Base-by-base conservation (phyloP, 2,329 filamentous ascomycete genomes). In the Hypoxylon sp. region DNA sequence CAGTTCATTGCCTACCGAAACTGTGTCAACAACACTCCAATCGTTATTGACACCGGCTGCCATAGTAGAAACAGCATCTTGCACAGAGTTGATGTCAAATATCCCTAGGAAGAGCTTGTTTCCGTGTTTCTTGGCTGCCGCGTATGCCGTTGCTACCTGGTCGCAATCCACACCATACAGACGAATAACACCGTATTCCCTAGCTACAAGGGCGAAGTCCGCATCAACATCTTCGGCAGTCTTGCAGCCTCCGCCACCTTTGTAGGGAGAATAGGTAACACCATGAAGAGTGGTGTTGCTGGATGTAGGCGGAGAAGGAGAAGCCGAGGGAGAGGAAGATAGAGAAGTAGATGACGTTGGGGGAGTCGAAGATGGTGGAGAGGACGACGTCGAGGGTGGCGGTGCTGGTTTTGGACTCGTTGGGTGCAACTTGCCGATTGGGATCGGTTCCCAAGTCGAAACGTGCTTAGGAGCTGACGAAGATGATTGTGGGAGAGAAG, bases 101-200 rank as follows among this genome's bases (percentile, higher is more conserved):
- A 94, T 78, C 44, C 90, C 91, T 8, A 87, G 79, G 70, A 95
- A 89, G 21, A 96, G 73, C 69, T 86, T 86, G 68, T 90, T 80
- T 36, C 79, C 79, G 62, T 83, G 78, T n/a, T 77, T 70, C 62
- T 82, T 82, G 26, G 86, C 87, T 6, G 86, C 86, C 7, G 77
- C 71, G 21, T 88, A 73, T 12, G 88, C 81, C 9, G 78, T 82
- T 2, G 77, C 69, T 27, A 90, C 80, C 68, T 92, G 88, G 64
- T 90, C 75, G 70, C 91, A 95, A 69, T 91, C 89, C 49, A 84
- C 83, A 42, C 90, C 91, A 67, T 96, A 96, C 65, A 89, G 81
- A 40, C 91, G 88, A 45, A 95, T 75, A 25, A 85, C 70, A 12
- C 77, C 76, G 71, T 88, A 91, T 9, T 72, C 69, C 15, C 71